Conservation (phyloP, 768 basidiomycete species). For the Kwoniella bestiolae region DNA sequence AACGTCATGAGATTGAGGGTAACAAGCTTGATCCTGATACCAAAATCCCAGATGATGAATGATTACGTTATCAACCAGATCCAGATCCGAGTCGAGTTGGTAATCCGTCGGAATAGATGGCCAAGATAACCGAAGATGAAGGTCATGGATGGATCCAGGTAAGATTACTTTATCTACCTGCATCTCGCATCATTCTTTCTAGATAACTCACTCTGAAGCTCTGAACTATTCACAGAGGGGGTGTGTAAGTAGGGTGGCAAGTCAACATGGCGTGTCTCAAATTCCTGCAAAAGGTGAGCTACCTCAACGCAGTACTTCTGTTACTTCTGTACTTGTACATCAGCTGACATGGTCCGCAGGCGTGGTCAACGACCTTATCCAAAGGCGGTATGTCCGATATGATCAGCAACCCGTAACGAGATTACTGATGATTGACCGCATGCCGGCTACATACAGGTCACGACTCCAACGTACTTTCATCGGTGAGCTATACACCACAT, state of each 20-base stretch:
- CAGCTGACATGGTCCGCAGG: constrained; percentile 4
- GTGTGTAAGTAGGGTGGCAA: too few relatives aligned
- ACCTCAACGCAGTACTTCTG: too few relatives aligned
- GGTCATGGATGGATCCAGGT: too few relatives aligned
- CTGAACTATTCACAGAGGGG: too few relatives aligned
- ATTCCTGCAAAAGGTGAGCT: constrained; percentile 29
- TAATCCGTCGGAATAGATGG: too few relatives aligned
- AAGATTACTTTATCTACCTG: too few relatives aligned
- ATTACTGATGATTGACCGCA: too few relatives aligned
- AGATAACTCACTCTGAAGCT: not conserved
- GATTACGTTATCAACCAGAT: not conserved
- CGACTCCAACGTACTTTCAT: constrained; percentile 40
- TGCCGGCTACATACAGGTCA: too few relatives aligned
- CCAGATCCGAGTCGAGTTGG: too few relatives aligned
- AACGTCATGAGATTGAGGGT: not conserved
- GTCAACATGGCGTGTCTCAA: constrained; percentile 27
- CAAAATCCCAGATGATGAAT: too few relatives aligned
- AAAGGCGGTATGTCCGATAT: constrained; percentile 36
- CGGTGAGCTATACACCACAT: constrained; percentile 30
- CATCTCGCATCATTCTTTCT: too few relatives aligned
- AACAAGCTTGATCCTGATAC: not conserved
- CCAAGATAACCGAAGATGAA: too few relatives aligned
- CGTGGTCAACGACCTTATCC: constrained; percentile 41
- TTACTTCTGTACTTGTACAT: not conserved
- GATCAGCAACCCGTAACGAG: not conserved